Percentiles rank a stretch among this genome's conserved stretches.
phyloP scores from a whole-genome alignment of 805 yeast genomes.

The Zygosaccharomyces gambellarensis region DNA sequence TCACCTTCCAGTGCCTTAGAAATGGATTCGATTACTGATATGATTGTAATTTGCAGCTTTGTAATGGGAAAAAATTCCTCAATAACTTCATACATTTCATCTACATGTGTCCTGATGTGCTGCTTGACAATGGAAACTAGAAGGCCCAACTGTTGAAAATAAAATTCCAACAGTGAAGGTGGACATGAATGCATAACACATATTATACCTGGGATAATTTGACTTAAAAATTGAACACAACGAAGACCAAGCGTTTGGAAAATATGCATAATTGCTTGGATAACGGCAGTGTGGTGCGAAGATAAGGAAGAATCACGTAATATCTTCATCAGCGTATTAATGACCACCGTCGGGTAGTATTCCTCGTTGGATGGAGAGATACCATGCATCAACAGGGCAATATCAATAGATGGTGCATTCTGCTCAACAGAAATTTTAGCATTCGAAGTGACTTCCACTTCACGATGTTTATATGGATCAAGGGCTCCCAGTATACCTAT shows the following conservation, averaged over 20 bases:
- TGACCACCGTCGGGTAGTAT: constrained; percentile 92
- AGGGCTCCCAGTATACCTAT: constrained; percentile 93
- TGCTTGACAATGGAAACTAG: constrained; percentile 79
- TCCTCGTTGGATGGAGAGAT: constrained; percentile 91
- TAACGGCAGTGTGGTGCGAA: constrained; percentile 82
- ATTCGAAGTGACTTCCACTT: constrained; percentile 70
- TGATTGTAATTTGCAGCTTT: constrained; percentile 69
- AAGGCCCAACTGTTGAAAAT: constrained; percentile 82
- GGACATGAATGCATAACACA: constrained; percentile 80
- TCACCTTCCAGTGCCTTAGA: constrained; percentile 88
- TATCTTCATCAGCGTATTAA: constrained; percentile 75
- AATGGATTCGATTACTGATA: constrained; percentile 75
- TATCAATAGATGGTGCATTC: constrained; percentile 85
- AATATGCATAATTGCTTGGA: constrained; percentile 90
- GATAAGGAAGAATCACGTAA: constrained; percentile 80
- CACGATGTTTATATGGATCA: constrained; percentile 93
- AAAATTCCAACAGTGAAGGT: constrained; percentile 73
- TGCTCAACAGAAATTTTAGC: constrained; percentile 53
- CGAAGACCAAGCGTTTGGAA: constrained; percentile 84
- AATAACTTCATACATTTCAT: constrained; percentile 68
- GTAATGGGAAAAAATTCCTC: constrained; percentile 64
- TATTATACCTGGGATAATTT: constrained; percentile 82
- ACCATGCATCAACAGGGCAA: constrained; percentile 86
- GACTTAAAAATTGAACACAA: constrained; percentile 83
- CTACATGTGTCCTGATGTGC: constrained; percentile 79